phyloP scores from a whole-genome alignment of 208 protist species.

The Crithidia expoeki region DNA sequence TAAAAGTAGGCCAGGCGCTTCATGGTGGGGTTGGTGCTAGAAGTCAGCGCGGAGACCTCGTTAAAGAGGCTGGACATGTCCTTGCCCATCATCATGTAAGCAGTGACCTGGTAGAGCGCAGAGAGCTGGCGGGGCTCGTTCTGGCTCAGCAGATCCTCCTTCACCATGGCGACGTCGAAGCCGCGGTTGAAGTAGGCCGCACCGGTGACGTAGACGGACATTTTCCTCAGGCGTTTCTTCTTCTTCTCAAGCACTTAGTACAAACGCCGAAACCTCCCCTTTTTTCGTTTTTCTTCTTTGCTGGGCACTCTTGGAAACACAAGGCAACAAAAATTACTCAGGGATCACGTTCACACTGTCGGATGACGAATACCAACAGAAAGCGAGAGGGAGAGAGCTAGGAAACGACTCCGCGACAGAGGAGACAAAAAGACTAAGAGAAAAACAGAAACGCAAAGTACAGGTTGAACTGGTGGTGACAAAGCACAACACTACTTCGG shows the following conservation, averaged over 20 bases:
- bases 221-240: background rate
- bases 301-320: background rate
- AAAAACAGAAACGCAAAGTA: too few species aligned
- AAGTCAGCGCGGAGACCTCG: constrained; percentile 96
- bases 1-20: constrained; percentile 99
- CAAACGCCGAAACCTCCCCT: too few species aligned
- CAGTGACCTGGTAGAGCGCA: constrained; percentile 97
- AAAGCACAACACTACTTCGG: too few species aligned
- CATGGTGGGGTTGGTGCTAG: constrained; percentile 95
- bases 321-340: too few species aligned
- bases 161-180: constrained; percentile 88
- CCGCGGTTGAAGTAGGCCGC: constrained; percentile 63
- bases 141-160: constrained; percentile 89
- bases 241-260: too few species aligned
- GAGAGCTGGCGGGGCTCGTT: constrained; percentile 91
- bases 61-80: constrained; percentile 96
- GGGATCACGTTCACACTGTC: too few species aligned
- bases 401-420: too few species aligned
- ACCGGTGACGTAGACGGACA: constrained; percentile 35
- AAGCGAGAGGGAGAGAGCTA: too few species aligned
- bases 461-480: too few species aligned
- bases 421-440: too few species aligned
- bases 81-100: constrained; percentile 98
- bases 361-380: too few species aligned
- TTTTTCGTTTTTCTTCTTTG: background rate